These are phyloP conservation scores for Sutorius eximius DNA, from an alignment of 1,284 basidiomycete genomes.

Conservation along the genomic window DNA sequence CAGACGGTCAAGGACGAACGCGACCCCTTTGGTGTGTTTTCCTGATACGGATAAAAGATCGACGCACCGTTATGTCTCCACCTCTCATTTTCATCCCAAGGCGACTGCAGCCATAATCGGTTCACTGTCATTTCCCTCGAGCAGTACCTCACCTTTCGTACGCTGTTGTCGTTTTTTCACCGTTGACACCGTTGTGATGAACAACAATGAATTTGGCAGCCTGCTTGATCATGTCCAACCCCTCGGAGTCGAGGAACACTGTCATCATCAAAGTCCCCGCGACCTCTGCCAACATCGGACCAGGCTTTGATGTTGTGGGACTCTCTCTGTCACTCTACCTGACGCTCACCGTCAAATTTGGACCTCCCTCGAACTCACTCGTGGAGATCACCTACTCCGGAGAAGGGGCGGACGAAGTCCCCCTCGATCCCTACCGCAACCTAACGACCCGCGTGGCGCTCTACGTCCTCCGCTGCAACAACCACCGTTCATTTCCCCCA, in stretches of 20 bases:
- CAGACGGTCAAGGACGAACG: background rate
- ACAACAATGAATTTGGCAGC: background rate
- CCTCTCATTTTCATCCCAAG: slow-evolving; percentile 1
- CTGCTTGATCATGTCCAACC: slow-evolving; percentile 15
- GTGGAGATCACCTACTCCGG: slow-evolving; percentile 83
- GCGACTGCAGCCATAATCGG: background rate
- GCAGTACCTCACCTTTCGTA: slow-evolving; percentile 1
- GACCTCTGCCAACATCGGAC: slow-evolving; percentile 98
- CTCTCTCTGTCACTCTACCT: slow-evolving; percentile 91
- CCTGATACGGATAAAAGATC: slow-evolving; percentile 11
- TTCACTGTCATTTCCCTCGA: background rate
- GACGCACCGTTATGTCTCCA: slow-evolving; percentile 2
- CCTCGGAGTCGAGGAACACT: slow-evolving; percentile 14
- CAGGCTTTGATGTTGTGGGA: slow-evolving; percentile 98
- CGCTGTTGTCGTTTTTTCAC: background rate
- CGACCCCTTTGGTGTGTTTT: background rate
- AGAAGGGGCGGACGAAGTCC: slow-evolving; percentile 88
- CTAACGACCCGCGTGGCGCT: slow-evolving; percentile 97
- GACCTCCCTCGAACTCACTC: slow-evolving; percentile 38
- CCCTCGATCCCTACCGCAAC: slow-evolving; percentile 95
- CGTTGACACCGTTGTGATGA: background rate
- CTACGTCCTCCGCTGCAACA: slow-evolving; percentile 91
- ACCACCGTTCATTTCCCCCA: slow-evolving; percentile 73
- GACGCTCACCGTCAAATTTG: slow-evolving; percentile 67
- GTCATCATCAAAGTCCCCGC: slow-evolving; percentile 86